These are phyloP conservation scores for Cucumis hystrix DNA, from an alignment of 306 rosid genomes.

Conservation along the genomic window DNA sequence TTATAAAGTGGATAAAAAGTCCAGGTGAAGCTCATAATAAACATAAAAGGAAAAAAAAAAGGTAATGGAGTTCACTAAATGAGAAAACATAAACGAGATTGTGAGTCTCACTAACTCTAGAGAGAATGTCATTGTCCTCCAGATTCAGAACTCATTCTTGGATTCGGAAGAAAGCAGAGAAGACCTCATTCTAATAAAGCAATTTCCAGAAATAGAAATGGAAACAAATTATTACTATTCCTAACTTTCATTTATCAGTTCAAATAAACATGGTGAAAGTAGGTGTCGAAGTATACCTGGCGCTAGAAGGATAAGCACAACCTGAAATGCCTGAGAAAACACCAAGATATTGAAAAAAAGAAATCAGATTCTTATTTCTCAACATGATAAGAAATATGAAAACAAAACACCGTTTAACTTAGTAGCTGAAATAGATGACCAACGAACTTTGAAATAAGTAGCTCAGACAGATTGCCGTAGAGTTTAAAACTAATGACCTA, in stretches of 20 bases:
- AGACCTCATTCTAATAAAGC: neutral
- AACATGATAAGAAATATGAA: neutral
- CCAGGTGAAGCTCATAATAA: neutral
- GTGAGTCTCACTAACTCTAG: neutral
- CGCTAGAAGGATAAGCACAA: constrained; percentile 56
- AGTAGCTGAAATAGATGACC: neutral
- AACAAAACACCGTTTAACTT: neutral
- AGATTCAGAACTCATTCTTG: neutral
- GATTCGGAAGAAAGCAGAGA: neutral
- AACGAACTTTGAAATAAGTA: neutral
- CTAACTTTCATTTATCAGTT: neutral
- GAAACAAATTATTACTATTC: neutral
- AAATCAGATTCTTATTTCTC: neutral
- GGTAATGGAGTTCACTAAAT: neutral
- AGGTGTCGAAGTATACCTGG: constrained; percentile 38
- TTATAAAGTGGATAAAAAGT: neutral
- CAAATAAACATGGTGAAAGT: neutral
- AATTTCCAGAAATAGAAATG: neutral
- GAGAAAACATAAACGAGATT: neutral
- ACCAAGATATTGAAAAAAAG: neutral
- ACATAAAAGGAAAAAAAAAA: neutral
- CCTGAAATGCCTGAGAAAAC: constrained; percentile 48
- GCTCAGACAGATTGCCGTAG: neutral
- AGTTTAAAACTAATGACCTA: neutral
- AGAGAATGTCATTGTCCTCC: neutral